Evolutionary conservation across 2,329 filamentous ascomycete genomes (phyloP), one percentile per base, ranked within the genome.

Genomic region (Ceratocystis variospora): DNA sequence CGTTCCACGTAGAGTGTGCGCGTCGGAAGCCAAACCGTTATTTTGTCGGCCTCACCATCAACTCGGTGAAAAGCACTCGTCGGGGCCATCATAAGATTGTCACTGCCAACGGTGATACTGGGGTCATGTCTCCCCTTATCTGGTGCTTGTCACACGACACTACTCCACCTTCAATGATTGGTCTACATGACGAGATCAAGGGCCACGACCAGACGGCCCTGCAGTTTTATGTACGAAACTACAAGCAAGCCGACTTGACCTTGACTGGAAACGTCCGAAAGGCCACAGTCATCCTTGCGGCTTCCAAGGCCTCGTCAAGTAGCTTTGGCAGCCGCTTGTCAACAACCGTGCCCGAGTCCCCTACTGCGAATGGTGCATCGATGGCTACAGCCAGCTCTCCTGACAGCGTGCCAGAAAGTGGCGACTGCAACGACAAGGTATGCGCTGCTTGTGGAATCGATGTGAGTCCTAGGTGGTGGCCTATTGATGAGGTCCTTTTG

Each of bases 201-300:
- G 66, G 62, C 33, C 57, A 65, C 33, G 41, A 85, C n/a, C 76
- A 85, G 64, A 95, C 87, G 71, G 90, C 89, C 8, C 77, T 99
- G 62, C 91, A 96, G 74, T 80, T 96, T 31, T 99, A 89, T 73
- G 89, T 88, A 57, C 87, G 87, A 70, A 91, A 87, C 67, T 96
- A 90, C 79, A 99, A 99, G 75, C 93, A 97, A 76, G 93, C 94
- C 7, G 94, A 99, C 73, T 82, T 93, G 50, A 85, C 89, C 2
- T 78, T 96, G 71, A 96, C 92, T 1, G 94, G 94, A 33, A 96
- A 93, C 19, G 90, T 94, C 25, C 87, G 94, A 65, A 96, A 96
- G 76, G 93, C 94, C 25, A 94, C 90, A 68, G 81, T 94, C 53
- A 83, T 87, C 72, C 84, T 59, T 15, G n/a, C 33, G 15, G 76